Percentiles rank a stretch among this genome's conserved stretches.
phyloP scores from a whole-genome alignment of 257 asterid species.

The Capsicum pubescens region DNA sequence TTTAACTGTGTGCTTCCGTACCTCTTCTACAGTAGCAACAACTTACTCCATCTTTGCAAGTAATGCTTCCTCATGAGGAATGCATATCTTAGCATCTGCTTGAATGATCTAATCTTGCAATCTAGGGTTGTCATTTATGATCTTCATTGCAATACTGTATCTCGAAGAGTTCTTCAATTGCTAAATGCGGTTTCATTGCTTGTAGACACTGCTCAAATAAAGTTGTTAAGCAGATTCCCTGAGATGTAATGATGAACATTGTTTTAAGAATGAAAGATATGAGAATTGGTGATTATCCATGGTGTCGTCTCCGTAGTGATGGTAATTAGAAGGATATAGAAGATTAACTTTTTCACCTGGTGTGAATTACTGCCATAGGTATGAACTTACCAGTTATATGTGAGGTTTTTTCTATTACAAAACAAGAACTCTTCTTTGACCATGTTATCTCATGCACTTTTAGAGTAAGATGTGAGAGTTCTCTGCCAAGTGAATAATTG shows the following conservation, averaged over 20 bases:
- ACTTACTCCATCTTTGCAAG: background rate
- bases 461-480: background rate
- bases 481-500: conserved; percentile 4
- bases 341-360: conserved; percentile 2
- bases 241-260: background rate
- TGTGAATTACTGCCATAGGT: background rate
- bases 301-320: background rate
- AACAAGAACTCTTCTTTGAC: background rate
- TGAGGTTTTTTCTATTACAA: conserved; percentile 7
- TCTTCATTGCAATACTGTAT: background rate
- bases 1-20: background rate
- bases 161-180: background rate
- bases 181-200: background rate
- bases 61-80: background rate
- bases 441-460: background rate
- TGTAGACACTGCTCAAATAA: background rate
- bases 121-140: background rate
- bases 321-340: background rate
- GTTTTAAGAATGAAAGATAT: background rate
- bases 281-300: conserved; percentile 15
- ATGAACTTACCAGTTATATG: background rate
- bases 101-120: conserved; percentile 7
- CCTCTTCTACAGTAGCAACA: background rate
- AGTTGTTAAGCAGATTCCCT: conserved; percentile 2
- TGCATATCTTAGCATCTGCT: background rate